phyloP scores from a whole-genome alignment of 2,329 filamentous ascomycete genomes.

The Graphilbum fragrans region DNA sequence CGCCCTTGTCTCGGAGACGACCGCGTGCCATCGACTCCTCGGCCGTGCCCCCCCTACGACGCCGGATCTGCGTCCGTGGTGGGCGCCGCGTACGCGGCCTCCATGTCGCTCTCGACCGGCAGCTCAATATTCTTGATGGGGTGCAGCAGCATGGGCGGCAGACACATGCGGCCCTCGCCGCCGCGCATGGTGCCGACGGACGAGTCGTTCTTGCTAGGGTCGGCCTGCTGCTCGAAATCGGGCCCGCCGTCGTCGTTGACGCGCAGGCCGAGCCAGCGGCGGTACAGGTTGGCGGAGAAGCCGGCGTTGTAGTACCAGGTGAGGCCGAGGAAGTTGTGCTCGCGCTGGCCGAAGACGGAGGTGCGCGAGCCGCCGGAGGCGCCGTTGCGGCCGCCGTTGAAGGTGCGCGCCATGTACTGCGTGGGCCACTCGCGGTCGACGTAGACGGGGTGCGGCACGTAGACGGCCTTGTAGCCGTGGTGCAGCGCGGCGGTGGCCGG shows the following conservation, averaged over 20 bases:
- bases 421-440: conserved; percentile 79
- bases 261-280: conserved; percentile 72
- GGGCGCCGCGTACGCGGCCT: conserved; percentile 31
- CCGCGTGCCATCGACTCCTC: no score
- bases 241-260: conserved; percentile 72
- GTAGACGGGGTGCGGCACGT: conserved; percentile 78
- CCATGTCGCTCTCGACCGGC: conserved; percentile 45
- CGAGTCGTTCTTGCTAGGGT: conserved; percentile 36
- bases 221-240: conserved; percentile 53
- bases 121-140: conserved; percentile 69
- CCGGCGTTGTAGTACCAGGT: conserved; percentile 88
- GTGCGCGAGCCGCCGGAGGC: conserved; percentile 61
- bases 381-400: conserved; percentile 69
- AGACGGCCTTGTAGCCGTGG: conserved; percentile 87
- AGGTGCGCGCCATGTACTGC: conserved; percentile 61
- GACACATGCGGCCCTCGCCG: conserved; percentile 77
- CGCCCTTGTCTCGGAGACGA: no score
- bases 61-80: conserved; percentile 38
- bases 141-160: conserved; percentile 82
- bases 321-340: conserved; percentile 78
- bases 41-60: no score
- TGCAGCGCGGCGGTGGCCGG: conserved; percentile 77
- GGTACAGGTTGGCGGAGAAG: conserved; percentile 72
- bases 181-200: conserved; percentile 42
- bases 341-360: conserved; percentile 68